Percentiles rank a stretch among this genome's conserved stretches.
phyloP scores from a whole-genome alignment of 306 rosid genomes.

The Lupinus albus region DNA sequence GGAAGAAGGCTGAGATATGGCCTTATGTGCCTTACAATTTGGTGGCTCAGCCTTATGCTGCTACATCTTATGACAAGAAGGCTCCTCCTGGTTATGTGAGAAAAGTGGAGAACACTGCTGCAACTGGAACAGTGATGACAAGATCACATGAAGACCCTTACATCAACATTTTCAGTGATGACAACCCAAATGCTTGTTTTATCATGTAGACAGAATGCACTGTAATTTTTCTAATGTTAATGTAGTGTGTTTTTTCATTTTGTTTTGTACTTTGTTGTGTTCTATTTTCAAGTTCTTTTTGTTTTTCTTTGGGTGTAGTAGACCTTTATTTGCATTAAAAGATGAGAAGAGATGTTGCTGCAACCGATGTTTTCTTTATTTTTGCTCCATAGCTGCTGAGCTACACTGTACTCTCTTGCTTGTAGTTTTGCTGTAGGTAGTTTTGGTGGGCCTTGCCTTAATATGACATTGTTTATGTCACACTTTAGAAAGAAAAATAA shows the following conservation, averaged over 20 bases:
- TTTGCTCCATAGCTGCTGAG: slow-evolving; percentile 31
- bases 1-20: slow-evolving; percentile 93
- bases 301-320: slow-evolving; percentile 31
- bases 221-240: slow-evolving; percentile 55
- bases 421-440: slow-evolving; percentile 34
- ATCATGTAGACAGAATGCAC: slow-evolving; percentile 59
- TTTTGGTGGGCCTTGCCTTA: slow-evolving; percentile 42
- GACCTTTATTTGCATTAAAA: slow-evolving; percentile 37
- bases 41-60: slow-evolving; percentile 84
- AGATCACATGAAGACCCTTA: slow-evolving; percentile 80
- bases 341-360: slow-evolving; percentile 43
- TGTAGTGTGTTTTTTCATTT: slow-evolving; percentile 36
- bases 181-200: slow-evolving; percentile 96
- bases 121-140: slow-evolving; percentile 54
- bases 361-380: slow-evolving; percentile 31
- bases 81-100: slow-evolving; percentile 98
- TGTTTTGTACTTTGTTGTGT: neutral
- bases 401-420: neutral
- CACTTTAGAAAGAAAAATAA: too few relatives aligned
- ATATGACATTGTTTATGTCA: slow-evolving; percentile 24
- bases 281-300: slow-evolving; percentile 33
- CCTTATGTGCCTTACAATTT: slow-evolving; percentile 88
- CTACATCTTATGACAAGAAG: slow-evolving; percentile 86
- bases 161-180: slow-evolving; percentile 88
- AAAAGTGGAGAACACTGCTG: slow-evolving; percentile 59